Conservation (phyloP, 768 basidiomycete species). For the Xerocomus brunneocitrinus region DNA sequence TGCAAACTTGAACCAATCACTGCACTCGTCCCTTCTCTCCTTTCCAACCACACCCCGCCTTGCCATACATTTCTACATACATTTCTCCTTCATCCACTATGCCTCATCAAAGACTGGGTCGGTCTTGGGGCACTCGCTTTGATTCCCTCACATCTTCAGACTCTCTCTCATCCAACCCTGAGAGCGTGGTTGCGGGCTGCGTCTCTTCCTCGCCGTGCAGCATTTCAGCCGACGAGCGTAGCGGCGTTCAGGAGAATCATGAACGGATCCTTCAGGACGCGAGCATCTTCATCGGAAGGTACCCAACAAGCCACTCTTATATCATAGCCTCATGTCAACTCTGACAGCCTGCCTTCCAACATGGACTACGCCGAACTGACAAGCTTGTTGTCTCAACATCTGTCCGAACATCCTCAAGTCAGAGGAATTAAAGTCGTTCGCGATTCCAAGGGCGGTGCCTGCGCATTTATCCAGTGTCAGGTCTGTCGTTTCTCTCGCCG, state of each 20-base stretch:
- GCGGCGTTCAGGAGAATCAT: constrained; percentile 33
- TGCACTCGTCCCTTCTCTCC: constrained; percentile 2
- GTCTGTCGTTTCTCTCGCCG: constrained; percentile 36
- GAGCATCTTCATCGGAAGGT: constrained; percentile 86
- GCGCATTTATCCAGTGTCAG: constrained; percentile 85
- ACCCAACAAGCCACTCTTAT: constrained; percentile 4
- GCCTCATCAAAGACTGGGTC: constrained; percentile 42
- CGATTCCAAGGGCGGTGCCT: constrained; percentile 72
- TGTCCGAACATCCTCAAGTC: constrained; percentile 61
- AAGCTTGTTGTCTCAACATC: constrained; percentile 56
- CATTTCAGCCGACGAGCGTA: constrained; percentile 19
- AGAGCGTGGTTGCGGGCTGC: constrained; percentile 7
- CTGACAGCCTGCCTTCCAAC: constrained; percentile 59
- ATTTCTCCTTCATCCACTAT: constrained; percentile 27
- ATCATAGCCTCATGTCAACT: constrained; percentile 8
- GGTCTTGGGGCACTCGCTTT: constrained; percentile 71
- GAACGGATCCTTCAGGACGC: constrained; percentile 65
- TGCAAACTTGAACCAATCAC: constrained; percentile 18
- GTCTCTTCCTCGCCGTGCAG: constrained; percentile 14
- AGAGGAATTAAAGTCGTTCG: constrained; percentile 68
- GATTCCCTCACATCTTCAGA: constrained; percentile 56
- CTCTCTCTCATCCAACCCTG: constrained; percentile 38
- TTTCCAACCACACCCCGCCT: neutral
- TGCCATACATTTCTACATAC: constrained; percentile 18
- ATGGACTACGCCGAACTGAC: constrained; percentile 62